A percentile compares a stretch with the other conserved stretches of the same genome.
These are phyloP conservation scores for Drechslera avenae DNA, from an alignment of 2,329 filamentous ascomycete species.

Conservation along the genomic window DNA sequence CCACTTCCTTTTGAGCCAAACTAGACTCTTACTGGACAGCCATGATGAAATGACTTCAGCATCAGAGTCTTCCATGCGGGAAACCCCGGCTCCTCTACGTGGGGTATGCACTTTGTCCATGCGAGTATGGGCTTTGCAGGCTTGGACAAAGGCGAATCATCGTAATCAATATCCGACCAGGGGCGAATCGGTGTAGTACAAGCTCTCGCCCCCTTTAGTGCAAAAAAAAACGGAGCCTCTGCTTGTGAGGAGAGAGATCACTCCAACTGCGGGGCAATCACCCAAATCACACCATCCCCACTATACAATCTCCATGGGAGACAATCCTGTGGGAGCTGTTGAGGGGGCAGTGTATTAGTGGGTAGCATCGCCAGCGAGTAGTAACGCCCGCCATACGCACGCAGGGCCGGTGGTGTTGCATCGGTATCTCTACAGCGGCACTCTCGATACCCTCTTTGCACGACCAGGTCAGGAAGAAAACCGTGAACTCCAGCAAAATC, in stretches of 20 bases:
- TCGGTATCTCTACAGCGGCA: slow-evolving; percentile 5
- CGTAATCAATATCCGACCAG: slow-evolving; percentile 22
- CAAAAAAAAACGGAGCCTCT: slow-evolving; percentile 19
- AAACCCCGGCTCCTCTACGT: slow-evolving; percentile 29
- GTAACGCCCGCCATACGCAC: neutral
- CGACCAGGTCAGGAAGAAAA: slow-evolving; percentile 5
- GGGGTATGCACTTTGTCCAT: slow-evolving; percentile 21
- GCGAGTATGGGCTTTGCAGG: slow-evolving; percentile 33
- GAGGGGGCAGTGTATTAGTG: neutral
- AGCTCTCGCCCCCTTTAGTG: slow-evolving; percentile 21
- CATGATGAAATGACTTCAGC: slow-evolving; percentile 44
- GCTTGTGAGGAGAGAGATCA: slow-evolving; percentile 20
- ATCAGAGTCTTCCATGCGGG: slow-evolving; percentile 15
- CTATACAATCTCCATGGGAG: slow-evolving; percentile 12
- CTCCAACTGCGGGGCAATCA: slow-evolving; percentile 24
- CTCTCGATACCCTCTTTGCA: slow-evolving; percentile 2
- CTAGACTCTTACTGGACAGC: slow-evolving; percentile 34
- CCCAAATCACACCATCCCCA: slow-evolving; percentile 22
- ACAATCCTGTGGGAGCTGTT: slow-evolving; percentile 3
- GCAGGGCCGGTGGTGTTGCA: slow-evolving; percentile 4
- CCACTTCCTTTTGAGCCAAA: slow-evolving; percentile 20
- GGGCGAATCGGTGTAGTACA: slow-evolving; percentile 27
- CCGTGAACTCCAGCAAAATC: slow-evolving; percentile 36
- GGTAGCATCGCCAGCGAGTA: slow-evolving; percentile 8
- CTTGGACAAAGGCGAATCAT: slow-evolving; percentile 24